A percentile compares a stretch with the other conserved stretches of the same genome.
Conservation (phyloP, 352 stramenopile species). For the Pythium phragmiticola region DNA sequence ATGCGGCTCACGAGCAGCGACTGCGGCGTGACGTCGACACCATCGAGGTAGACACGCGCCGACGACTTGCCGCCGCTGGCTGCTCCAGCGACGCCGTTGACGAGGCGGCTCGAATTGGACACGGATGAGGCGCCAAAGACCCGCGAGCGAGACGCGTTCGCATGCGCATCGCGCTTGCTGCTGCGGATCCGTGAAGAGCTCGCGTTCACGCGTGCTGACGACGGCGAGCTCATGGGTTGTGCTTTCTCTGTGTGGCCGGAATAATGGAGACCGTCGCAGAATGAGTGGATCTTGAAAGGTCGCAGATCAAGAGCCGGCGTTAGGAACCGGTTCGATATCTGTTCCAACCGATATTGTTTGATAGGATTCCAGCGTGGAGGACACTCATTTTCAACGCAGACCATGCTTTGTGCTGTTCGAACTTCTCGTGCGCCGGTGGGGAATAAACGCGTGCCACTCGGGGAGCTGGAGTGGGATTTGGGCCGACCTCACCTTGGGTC, state of each 20-base stretch:
- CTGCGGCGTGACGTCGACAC: slow-evolving; percentile 71
- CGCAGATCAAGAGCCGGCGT: background rate
- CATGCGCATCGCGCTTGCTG: slow-evolving; percentile 48
- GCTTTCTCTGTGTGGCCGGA: background rate
- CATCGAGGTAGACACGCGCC: slow-evolving; percentile 67
- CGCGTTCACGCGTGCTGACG: slow-evolving; percentile 38
- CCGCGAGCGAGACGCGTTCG: slow-evolving; percentile 46
- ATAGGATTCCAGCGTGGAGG: background rate
- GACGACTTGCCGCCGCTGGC: slow-evolving; percentile 37
- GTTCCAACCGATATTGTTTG: background rate
- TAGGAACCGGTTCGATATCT: background rate
- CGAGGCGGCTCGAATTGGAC: slow-evolving; percentile 65
- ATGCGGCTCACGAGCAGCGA: slow-evolving; percentile 73
- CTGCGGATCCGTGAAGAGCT: slow-evolving; percentile 39
- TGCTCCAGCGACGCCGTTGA: slow-evolving; percentile 43
- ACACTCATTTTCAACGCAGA: background rate
- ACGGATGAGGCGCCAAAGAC: slow-evolving; percentile 58
- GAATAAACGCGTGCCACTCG: no score
- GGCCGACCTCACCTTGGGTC: no score
- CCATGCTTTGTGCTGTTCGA: background rate
- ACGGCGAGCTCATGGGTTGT: slow-evolving; percentile 46
- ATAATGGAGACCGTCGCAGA: background rate
- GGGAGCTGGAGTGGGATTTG: no score
- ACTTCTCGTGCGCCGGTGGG: no score
- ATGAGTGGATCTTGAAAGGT: background rate